phyloP scores from a whole-genome alignment of 192 early-diverging fungal genomes.

The Jimgerdemannia lactiflua region DNA sequence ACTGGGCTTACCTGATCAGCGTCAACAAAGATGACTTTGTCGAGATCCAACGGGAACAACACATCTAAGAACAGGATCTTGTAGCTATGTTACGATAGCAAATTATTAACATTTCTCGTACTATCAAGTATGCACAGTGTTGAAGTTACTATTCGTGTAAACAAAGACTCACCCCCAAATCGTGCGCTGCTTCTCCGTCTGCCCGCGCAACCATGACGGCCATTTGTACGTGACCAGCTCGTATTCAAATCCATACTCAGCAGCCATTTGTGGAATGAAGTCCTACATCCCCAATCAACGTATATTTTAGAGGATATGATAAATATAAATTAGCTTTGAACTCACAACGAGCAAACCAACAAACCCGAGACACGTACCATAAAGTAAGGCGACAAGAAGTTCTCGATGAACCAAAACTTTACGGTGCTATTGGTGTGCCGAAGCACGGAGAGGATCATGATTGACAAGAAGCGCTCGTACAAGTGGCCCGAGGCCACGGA shows the following conservation, averaged over 20 bases:
- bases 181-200: conserved; percentile 93
- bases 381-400: conserved; percentile 96
- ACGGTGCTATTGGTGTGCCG: conserved; percentile 84
- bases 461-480: conserved; percentile 96
- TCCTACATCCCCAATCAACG: conserved; percentile 37
- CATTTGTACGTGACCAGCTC: conserved; percentile 98
- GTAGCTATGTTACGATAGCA: conserved; percentile 46
- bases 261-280: conserved; percentile 87
- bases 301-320: background rate
- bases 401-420: conserved; percentile 99
- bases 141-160: background rate
- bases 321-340: conserved; percentile 1
- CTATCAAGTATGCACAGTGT: background rate
- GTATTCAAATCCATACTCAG: conserved; percentile 86
- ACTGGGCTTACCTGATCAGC: conserved; percentile 76
- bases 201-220: conserved; percentile 93
- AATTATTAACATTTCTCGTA: background rate
- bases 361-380: conserved; percentile 49
- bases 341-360: too few relatives aligned
- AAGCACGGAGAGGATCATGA: conserved; percentile 95
- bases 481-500: conserved; percentile 97
- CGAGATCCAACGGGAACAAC: conserved; percentile 88
- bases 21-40: conserved; percentile 98
- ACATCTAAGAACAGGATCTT: conserved; percentile 99
- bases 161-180: conserved; percentile 78